phyloP scores from a whole-genome alignment of 2,329 filamentous ascomycete species.

The Colletotrichum endophyticum region DNA sequence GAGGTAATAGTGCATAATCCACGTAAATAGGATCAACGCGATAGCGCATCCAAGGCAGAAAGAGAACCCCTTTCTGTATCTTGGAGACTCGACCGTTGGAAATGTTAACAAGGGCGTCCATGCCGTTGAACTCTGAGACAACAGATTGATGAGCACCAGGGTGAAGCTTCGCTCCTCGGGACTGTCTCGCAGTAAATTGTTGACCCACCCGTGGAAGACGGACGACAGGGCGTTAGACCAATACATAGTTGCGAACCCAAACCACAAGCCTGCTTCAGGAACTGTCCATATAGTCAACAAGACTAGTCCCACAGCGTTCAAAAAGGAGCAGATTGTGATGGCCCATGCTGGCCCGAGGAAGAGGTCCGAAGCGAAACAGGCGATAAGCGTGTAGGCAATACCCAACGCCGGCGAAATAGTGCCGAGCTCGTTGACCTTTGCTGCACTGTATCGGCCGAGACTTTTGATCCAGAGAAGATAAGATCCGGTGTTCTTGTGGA shows the following conservation, averaged over 20 bases:
- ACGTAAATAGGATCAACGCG: background rate
- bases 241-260: slow-evolving; percentile 48
- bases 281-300: slow-evolving; percentile 63
- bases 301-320: background rate
- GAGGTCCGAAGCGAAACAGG: background rate
- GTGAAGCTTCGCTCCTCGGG: slow-evolving; percentile 7
- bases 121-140: slow-evolving; percentile 58
- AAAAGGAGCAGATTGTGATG: background rate
- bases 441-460: slow-evolving; percentile 45
- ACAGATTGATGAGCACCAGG: slow-evolving; percentile 27
- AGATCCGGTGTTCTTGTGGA: slow-evolving; percentile 38
- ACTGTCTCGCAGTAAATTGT: background rate
- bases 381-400: background rate
- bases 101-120: slow-evolving; percentile 61
- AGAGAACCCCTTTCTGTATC: slow-evolving; percentile 48
- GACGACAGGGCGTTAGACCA: background rate
- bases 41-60: slow-evolving; percentile 28
- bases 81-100: slow-evolving; percentile 45
- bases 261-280: slow-evolving; percentile 58
- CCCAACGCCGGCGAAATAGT: background rate
- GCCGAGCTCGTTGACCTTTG: slow-evolving; percentile 55
- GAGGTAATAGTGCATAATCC: slow-evolving; percentile 9
- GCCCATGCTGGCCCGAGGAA: slow-evolving; percentile 35
- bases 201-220: slow-evolving; percentile 11
- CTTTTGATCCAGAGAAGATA: slow-evolving; percentile 44